These are phyloP conservation scores for Ustilago loliicola DNA, from an alignment of 1,284 basidiomycete genomes.

Conservation along the genomic window DNA sequence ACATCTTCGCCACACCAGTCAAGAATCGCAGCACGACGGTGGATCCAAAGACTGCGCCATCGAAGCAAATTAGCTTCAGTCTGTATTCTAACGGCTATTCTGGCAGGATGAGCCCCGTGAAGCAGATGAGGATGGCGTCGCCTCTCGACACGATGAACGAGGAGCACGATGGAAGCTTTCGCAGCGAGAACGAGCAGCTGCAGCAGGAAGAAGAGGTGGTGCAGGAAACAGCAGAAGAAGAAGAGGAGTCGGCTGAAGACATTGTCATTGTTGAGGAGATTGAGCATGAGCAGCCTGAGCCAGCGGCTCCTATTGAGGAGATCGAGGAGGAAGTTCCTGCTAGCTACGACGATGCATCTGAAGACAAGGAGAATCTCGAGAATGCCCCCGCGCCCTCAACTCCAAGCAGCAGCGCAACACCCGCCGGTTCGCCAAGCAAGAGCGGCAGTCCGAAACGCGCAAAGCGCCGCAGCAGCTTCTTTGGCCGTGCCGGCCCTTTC, in stretches of 20 bases:
- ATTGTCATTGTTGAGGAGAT: slow-evolving; percentile 47
- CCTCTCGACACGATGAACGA: slow-evolving; percentile 51
- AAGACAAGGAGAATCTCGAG: slow-evolving; percentile 25
- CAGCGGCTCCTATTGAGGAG: background rate
- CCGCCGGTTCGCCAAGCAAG: slow-evolving; percentile 25
- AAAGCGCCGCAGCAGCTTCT: slow-evolving; percentile 58
- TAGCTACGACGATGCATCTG: background rate
- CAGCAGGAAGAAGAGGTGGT: slow-evolving; percentile 1
- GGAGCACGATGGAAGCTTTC: slow-evolving; percentile 42
- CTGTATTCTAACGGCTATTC: slow-evolving; percentile 32
- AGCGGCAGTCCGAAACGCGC: slow-evolving; percentile 47
- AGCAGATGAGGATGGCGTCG: slow-evolving; percentile 51
- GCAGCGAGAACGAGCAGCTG: slow-evolving; percentile 22
- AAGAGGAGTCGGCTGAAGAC: slow-evolving; percentile 33
- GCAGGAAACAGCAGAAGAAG: background rate
- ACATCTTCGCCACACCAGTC: slow-evolving; percentile 39
- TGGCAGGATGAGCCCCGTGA: slow-evolving; percentile 45
- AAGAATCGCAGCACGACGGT: slow-evolving; percentile 19
- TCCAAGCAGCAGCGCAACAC: slow-evolving; percentile 6
- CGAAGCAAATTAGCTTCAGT: slow-evolving; percentile 52
- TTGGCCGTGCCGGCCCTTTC: slow-evolving; percentile 53
- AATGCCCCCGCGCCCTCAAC: slow-evolving; percentile 1
- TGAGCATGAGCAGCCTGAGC: slow-evolving; percentile 23
- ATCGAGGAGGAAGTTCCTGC: background rate
- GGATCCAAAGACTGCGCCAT: slow-evolving; percentile 46